These are phyloP conservation scores for Lactifluus pinguis DNA, from an alignment of 768 basidiomycete genomes.

Conservation along the genomic window DNA sequence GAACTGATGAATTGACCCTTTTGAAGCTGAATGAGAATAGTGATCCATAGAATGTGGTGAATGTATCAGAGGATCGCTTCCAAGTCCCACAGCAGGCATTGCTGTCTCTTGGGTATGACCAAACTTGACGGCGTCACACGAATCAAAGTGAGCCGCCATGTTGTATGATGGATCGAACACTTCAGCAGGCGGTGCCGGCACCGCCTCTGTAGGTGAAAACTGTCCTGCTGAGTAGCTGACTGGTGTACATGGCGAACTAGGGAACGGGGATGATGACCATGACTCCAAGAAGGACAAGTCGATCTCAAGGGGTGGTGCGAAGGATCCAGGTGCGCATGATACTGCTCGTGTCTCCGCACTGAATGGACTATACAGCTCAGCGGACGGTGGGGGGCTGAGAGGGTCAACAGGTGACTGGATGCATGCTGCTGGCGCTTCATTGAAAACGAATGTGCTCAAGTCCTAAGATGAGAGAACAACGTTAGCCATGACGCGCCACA, in stretches of 20 bases:
- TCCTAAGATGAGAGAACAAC: constrained; percentile 1
- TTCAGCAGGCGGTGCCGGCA: constrained; percentile 2
- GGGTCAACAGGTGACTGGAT: constrained; percentile 19
- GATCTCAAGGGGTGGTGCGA: constrained; percentile 2
- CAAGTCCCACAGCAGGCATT: not conserved
- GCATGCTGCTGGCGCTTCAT: constrained; percentile 12
- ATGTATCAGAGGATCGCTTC: not conserved
- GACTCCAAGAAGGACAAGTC: constrained; percentile 13
- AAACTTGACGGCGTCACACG: not conserved
- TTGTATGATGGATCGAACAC: constrained; percentile 4
- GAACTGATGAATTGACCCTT: constrained; percentile 1
- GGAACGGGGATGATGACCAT: constrained; percentile 9
- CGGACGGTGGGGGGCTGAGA: constrained; percentile 5
- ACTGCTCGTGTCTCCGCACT: not conserved
- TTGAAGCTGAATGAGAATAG: not conserved
- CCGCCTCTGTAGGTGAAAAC: constrained; percentile 8
- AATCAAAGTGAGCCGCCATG: constrained; percentile 2
- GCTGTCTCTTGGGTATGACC: not conserved
- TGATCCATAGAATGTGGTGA: constrained; percentile 1
- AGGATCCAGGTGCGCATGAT: not conserved
- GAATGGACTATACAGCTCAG: constrained; percentile 2
- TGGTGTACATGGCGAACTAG: constrained; percentile 15
- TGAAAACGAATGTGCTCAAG: constrained; percentile 20
- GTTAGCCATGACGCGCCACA: not conserved
- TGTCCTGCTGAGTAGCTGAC: constrained; percentile 6